These are phyloP conservation scores for Fraxinus anomala DNA, from an alignment of 257 asterid genomes.

Conservation along the genomic window DNA sequence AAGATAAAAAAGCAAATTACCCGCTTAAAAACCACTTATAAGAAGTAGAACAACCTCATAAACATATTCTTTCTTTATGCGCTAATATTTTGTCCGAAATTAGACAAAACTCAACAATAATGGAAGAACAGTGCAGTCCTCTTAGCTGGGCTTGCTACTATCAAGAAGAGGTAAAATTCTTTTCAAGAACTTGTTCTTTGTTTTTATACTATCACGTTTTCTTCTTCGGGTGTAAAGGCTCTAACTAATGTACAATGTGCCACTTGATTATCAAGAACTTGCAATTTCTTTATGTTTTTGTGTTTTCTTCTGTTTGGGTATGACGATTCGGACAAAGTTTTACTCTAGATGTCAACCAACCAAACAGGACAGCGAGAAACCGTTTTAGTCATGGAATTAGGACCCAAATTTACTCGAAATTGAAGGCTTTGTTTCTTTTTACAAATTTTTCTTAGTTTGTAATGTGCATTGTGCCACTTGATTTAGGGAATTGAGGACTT, in stretches of 20 bases:
- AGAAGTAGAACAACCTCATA: conserved; percentile 47
- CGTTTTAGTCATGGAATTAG: too few relatives aligned
- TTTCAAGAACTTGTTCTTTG: background rate
- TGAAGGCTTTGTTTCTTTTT: background rate
- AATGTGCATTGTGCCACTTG: conserved; percentile 18
- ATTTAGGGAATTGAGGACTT: conserved; percentile 71
- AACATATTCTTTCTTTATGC: conserved; percentile 41
- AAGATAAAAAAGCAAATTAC: conserved; percentile 26
- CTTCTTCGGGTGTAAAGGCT: background rate
- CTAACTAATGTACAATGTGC: too few relatives aligned
- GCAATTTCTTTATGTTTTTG: too few relatives aligned
- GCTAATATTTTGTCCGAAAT: conserved; percentile 30
- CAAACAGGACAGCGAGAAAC: too few relatives aligned
- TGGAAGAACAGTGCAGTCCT: conserved; percentile 93
- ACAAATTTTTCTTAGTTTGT: background rate
- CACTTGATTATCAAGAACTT: too few relatives aligned
- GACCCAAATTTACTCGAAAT: too few relatives aligned
- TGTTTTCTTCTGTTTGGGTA: too few relatives aligned
- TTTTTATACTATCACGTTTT: background rate
- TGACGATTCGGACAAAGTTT: too few relatives aligned
- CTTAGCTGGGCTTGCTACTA: conserved; percentile 71
- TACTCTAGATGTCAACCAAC: too few relatives aligned
- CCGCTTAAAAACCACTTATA: conserved; percentile 41
- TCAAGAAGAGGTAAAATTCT: conserved; percentile 64
- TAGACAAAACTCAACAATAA: conserved; percentile 29